Percentiles rank a stretch among this genome's conserved stretches.
These are phyloP conservation scores for Cercospora sp. DNA, from an alignment of 2,329 filamentous ascomycete species.

Conservation along the genomic window DNA sequence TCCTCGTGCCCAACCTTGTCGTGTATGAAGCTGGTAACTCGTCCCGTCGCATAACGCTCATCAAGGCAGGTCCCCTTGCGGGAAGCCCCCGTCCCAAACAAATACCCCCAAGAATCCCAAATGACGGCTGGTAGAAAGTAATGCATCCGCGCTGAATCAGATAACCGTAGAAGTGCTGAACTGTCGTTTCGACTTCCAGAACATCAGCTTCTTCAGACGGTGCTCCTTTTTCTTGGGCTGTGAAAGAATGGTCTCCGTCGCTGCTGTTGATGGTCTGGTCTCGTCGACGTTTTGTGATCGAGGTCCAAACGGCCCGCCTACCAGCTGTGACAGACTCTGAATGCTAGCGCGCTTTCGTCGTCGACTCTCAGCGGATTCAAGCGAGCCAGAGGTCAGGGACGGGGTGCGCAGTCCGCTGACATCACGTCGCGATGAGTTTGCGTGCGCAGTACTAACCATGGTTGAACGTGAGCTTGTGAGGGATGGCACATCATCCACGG, in stretches of 20 bases:
- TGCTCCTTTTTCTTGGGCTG: conserved; percentile 67
- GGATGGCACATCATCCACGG: conserved; percentile 72
- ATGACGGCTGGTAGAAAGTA: background rate
- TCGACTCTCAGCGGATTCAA: conserved; percentile 48
- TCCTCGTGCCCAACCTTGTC: conserved; percentile 15
- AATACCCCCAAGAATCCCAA: background rate
- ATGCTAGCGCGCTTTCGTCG: conserved; percentile 74
- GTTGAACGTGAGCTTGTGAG: conserved; percentile 75
- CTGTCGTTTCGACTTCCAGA: conserved; percentile 65
- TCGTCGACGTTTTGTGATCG: conserved; percentile 20
- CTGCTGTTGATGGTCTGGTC: conserved; percentile 45
- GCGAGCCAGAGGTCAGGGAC: conserved; percentile 45
- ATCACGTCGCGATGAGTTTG: conserved; percentile 39
- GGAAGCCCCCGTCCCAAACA: background rate
- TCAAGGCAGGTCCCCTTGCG: background rate
- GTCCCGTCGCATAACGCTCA: conserved; percentile 1
- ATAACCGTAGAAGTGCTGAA: conserved; percentile 28
- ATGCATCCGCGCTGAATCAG: conserved; percentile 7
- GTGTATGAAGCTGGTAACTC: conserved; percentile 23
- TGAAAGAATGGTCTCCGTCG: conserved; percentile 63
- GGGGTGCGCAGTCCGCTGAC: conserved; percentile 42
- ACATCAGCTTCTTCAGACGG: conserved; percentile 73
- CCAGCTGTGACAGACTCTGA: conserved; percentile 73
- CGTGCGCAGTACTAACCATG: conserved; percentile 68
- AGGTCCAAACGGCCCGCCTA: conserved; percentile 69